A percentile compares a stretch with the other conserved stretches of the same genome.
Conservation (phyloP, 306 rosid species). For the Corylus americana region DNA sequence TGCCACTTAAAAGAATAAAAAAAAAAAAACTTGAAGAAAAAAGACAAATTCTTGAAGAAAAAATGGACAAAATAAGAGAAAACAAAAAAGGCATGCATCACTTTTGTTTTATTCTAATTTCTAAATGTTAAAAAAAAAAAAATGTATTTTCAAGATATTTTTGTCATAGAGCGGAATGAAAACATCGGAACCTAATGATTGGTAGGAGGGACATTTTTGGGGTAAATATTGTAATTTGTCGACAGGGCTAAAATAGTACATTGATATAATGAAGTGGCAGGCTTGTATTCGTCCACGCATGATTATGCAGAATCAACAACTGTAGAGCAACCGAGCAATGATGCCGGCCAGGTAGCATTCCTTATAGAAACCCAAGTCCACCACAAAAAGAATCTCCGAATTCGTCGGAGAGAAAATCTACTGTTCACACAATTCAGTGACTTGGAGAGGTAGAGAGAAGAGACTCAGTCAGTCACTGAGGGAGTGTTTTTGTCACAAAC, state of each 20-base stretch:
- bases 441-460: conserved; percentile 13
- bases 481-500: neutral
- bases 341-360: conserved; percentile 46
- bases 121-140: too few relatives aligned
- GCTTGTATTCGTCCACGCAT: conserved; percentile 20
- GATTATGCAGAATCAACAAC: neutral
- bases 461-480: conserved; percentile 9
- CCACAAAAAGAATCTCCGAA: conserved; percentile 51
- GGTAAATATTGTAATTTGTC: neutral
- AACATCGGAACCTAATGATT: too few relatives aligned
- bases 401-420: conserved; percentile 71
- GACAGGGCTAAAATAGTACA: conserved; percentile 2
- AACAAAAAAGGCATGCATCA: too few relatives aligned
- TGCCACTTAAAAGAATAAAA: too few relatives aligned
- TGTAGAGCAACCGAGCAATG: conserved; percentile 4
- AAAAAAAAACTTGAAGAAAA: too few relatives aligned
- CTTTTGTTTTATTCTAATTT: too few relatives aligned
- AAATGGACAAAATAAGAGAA: too few relatives aligned
- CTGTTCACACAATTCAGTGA: conserved; percentile 34
- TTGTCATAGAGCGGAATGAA: too few relatives aligned
- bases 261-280: conserved; percentile 18
- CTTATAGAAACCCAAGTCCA: conserved; percentile 41
- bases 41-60: too few relatives aligned
- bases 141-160: too few relatives aligned
- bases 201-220: too few relatives aligned